Evolutionary conservation across 257 asterid genomes (phyloP), one percentile per base, ranked within the genome.

Genomic region (Lycium barbarum): DNA sequence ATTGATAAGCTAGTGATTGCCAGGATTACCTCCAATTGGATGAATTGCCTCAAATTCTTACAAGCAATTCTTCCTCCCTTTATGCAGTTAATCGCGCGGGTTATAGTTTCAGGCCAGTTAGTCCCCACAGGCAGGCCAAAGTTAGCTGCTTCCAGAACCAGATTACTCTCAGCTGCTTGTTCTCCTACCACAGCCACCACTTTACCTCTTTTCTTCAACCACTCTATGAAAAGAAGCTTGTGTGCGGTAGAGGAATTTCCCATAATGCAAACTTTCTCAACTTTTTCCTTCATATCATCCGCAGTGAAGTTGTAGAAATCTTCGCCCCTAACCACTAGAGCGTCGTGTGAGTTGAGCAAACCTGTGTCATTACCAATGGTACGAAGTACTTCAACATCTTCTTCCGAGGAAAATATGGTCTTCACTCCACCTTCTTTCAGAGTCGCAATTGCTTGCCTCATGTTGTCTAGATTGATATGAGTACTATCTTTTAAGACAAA

Each of bases 101-200:
- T 79, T 5, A 87, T 85, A 11, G 71, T 65, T 54, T 84, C 83
- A 0, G 91, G 87, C 90, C 90, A 84, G 86, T 85, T 80, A 63
- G 79, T 81, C 76, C 86, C 90, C 36, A 84, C 55, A 7, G 90
- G 81, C 78, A 88, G 36, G 43, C 90, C 89, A 59, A 90, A 40
- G n/a, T 88, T 81, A 20, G 92, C 88, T 84, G 79, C 83, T 85
- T 84, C 87, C 20, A 90, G 84, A 5, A 88, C 90, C 2, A 89
- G 91, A 17, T 86, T 72, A 45, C 38, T 43, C 49, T 72, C 90
- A 53, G 84, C 90, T 2, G 43, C 18, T n/a, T 88, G 76, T 58
- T 90, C 90, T 45, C 88, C 92, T 13, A 88, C 3, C 22, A 90
- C 61, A 6, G 87, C 89, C 55, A 90, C 92, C 55, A 87, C 84